Evolutionary conservation across 2,329 filamentous ascomycete species (phyloP).

Genomic region (Harringtonia aguacate): DNA sequence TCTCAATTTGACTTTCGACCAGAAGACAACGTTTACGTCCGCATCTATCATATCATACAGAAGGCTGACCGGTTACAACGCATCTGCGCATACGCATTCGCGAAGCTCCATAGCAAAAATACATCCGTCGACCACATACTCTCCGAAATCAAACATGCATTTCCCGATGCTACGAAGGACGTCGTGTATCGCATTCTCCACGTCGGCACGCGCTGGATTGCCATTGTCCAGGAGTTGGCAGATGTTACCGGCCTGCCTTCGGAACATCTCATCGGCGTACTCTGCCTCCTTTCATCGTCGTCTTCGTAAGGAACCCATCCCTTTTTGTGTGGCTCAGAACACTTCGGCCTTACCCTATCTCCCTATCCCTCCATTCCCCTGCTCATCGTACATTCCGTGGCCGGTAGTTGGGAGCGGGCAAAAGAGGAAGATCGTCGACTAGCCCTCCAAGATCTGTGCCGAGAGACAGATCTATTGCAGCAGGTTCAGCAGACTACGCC

Average conservation of each 20-base stretch:
- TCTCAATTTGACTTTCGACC: background rate
- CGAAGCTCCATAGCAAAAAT: background rate
- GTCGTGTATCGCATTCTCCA: background rate
- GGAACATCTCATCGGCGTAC: background rate
- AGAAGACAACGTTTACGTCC: constrained; percentile 1
- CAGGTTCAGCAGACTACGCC: constrained; percentile 1
- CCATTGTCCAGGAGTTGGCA: background rate
- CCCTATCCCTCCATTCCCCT: background rate
- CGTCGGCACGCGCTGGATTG: background rate
- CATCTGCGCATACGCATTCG: constrained; percentile 1
- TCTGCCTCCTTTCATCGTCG: constrained; percentile 1
- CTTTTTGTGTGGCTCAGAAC: background rate
- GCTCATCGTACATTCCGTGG: background rate
- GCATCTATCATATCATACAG: background rate
- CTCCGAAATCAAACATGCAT: background rate
- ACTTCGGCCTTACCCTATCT: background rate
- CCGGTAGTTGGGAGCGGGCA: constrained; percentile 1
- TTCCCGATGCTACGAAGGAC: constrained; percentile 1
- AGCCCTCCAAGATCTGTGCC: background rate
- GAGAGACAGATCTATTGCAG: background rate
- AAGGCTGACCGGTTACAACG: background rate
- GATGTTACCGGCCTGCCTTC: background rate
- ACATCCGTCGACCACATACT: constrained; percentile 1
- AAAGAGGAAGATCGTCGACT: background rate
- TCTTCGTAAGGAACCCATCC: constrained; percentile 1